Base-by-base conservation (phyloP, 331 rosid species). In the Telfairia occidentalis region DNA sequence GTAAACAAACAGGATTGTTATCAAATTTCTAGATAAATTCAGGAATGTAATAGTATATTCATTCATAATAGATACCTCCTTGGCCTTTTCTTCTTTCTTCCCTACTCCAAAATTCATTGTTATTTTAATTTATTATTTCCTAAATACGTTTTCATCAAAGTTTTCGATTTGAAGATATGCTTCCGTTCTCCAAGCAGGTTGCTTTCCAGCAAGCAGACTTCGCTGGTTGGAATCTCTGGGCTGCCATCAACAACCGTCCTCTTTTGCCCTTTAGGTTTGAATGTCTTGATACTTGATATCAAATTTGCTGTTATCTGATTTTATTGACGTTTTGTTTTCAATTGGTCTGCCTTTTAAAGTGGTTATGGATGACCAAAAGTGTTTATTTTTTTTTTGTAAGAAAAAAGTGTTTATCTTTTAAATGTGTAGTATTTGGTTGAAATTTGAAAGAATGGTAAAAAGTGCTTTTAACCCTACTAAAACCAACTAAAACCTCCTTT, bases 191-290 rank as follows among this genome's bases (percentile, higher is more conserved):
- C 30, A 75, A 50, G 63, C 81, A 91, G 92, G 98, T 94, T 80
- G 97, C 98, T 24, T 91, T 94, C 86, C 98, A 94, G 86, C 97
- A 94, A 81, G 98, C 98, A 2, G 98, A 91, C 84, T 94, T 94
- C 78, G 78, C 95, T 75, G 98, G 97, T 76, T 94, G 97, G 98
- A 94, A 94, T 84, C 86, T 91, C 63, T 94, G 97, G 98, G 98
- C 97, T 82, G 96, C 96, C 34, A 91, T 94, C 84, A 94, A 91
- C 67, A 86, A 83, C 73, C 97, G 97, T 58, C 97, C 98, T 29
- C 95, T 94, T 82, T 82, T 94, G 85, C 97, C 98, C 46, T 94
- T 94, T 76, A 91, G 92, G 97, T 91, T 29, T 34, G 60, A 19
- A 19, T 19, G 12, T 48, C 61, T 46, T 18, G 53, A 21, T 26